Base-by-base conservation (phyloP, 345 rosid species). In the Euclidium syriacum region DNA sequence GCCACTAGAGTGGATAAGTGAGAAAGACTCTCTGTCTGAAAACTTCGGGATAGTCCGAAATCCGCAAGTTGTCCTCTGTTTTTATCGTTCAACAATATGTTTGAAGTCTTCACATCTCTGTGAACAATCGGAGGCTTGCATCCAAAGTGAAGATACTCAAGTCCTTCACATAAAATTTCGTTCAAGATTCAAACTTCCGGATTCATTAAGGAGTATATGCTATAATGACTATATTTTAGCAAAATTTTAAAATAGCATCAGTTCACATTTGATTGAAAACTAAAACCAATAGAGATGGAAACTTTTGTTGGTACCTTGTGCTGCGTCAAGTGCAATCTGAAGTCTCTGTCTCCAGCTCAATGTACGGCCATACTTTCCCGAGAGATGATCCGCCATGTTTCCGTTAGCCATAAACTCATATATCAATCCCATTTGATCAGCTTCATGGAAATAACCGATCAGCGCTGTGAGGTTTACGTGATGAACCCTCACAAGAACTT, bases 61-160 rank as follows among this genome's bases (percentile, higher is more conserved):
- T 64, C 75, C 0, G 75, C 70, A 64, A 72, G 58, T 38, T 74
- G 77, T 25, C 79, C 81, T 52, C 72, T 75, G 36, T 68, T 42
- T n/a, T 50, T 64, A 1, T 56, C 71, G n/a, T 55, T 56, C 24
- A 79, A 17, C 29, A 79, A 38, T 51, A 77, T 79, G 73, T 79
- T 79, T 8, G 75, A 64, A 0, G 61, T 64, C 52, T 72, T 72
- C 34, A 72, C 75, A 34, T 72, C 71, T 72, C 75, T 64, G 11
- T 72, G 75, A 24, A 72, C 67, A 58, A 72, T 72, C 2, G 60
- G 2, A 47, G 71, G 75, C 57, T 49, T 72, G 36, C 75, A 50
- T 56, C 75, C 75, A 40, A 44, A 39, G 40, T 72, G 75, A 56
- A 72, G 75, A 64, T 72, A 72, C 53, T 64, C 71, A 36, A 72